Conservation (phyloP, 352 stramenopile species). For the Globisporangium nagaii region DNA sequence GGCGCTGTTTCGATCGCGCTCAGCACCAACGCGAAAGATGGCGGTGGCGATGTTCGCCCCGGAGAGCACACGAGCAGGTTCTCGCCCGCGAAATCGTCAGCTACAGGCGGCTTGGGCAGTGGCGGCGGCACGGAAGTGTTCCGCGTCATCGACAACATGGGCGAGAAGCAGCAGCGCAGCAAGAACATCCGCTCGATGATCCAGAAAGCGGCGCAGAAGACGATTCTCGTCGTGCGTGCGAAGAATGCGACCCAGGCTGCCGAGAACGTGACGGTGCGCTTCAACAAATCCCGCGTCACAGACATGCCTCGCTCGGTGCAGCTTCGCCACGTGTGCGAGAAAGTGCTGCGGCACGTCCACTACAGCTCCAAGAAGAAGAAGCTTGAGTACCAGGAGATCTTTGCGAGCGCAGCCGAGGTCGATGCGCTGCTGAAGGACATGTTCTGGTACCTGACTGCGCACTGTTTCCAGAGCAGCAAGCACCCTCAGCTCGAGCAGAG, state of each 20-base stretch:
- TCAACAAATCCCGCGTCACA: conserved; percentile 33
- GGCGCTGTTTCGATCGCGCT: background rate
- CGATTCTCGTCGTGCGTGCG: conserved; percentile 61
- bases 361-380: conserved; percentile 30
- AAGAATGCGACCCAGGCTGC: conserved; percentile 67
- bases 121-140: conserved; percentile 37
- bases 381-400: conserved; percentile 37
- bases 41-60: background rate
- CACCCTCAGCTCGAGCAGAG: conserved; percentile 31
- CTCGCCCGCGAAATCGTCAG: background rate
- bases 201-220: conserved; percentile 65
- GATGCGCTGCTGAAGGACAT: conserved; percentile 63
- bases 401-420: conserved; percentile 32
- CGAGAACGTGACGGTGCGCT: conserved; percentile 61
- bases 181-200: conserved; percentile 59
- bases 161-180: conserved; percentile 40
- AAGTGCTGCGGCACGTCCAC: conserved; percentile 38
- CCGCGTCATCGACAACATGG: conserved; percentile 40
- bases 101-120: background rate
- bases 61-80: conserved; percentile 5
- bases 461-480: conserved; percentile 47
- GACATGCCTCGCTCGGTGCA: conserved; percentile 52
- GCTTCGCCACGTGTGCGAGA: conserved; percentile 34
- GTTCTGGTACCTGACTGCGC: conserved; percentile 66
- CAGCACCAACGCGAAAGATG: conserved; percentile 1